Base-by-base conservation (phyloP, 805 yeast genomes). In the Isabelozyma heimii region DNA sequence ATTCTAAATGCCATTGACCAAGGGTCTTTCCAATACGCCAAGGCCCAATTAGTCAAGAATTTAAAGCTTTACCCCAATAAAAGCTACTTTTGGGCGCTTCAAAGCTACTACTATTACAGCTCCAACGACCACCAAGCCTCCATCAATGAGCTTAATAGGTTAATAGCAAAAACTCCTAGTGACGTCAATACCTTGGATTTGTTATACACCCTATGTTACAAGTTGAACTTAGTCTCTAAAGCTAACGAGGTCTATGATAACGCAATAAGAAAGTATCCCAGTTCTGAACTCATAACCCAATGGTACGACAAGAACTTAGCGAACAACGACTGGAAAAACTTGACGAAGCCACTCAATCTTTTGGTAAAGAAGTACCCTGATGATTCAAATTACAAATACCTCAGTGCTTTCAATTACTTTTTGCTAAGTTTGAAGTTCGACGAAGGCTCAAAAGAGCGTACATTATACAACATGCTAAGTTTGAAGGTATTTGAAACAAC, bases 271-370 rank as follows among this genome's bases (percentile, higher is more conserved):
- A 81, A 78, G 59, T 83, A 80, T 54, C 84, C 86, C 3, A 72
- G 76, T 4, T 66, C 73, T 41, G 72, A 71, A 8, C 61, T 80
- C 30, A 65, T 80, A 6, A 65, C 72, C 41, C 71, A 70, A 33
- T 88, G 92, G 91, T 83, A 84, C 59, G 73, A 73, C 38, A 66
- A 74, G 39, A 70, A 85, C 27, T 58, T 84, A 27, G 73, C 72
- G 6, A 66, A 66, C 37, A 70, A 69, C 37, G 82, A 86, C 61
- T 61, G 73, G 20, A 65, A 74, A 42, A 77, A 80, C 13, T 64
- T 84, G 62, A 87, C 83, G 47, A 81, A 81, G 54, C 72, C 83
- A 7, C 13, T 26, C 8, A 20, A 9, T 15, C 40, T 14, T 14
- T 15, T 70, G 0, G 65, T 84, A 2, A 75, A 81, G 64, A 46